Evolutionary conservation across 805 yeast species (phyloP), one percentile per base, ranked within the genome.

Genomic region (Candida awuae): DNA sequence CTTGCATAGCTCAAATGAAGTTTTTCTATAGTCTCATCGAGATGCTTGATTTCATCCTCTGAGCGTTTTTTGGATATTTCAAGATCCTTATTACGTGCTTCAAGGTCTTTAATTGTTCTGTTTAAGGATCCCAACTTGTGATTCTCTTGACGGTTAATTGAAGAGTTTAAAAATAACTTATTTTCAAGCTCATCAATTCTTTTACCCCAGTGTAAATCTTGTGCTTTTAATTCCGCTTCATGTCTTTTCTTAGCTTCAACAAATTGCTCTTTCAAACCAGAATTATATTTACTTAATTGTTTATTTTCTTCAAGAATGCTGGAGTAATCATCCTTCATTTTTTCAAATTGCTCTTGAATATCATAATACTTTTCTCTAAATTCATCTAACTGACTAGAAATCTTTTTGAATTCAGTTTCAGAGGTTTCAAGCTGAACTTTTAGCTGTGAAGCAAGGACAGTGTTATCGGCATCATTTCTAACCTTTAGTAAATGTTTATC

Each of bases 281-380:
- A 59, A 49, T 80, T 76, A 43, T 67, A 69, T 44, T 68, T 77
- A 20, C 71, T 73, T 31, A 82, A 53, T 1, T 81, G 71, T 50
- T 76, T 77, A 50, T 79, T 81, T 52, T 83, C 92, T 55, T 83
- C 85, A 18, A 66, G 60, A 4, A 77, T 57, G 35, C 77, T 74
- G 41, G 79, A 62, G 29, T 72, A 68, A 33, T 75, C 75, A 32
- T 71, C 71, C 43, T 77, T 71, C 39, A 70, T 63, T 12, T 55
- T 55, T 31, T 64, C 67, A 10, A 43, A 15, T 13, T 41, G 31
- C 41, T 55, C 49, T 14, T 48, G 40, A 4, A 39, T 28, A 6
- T 32, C 15, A 17, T 48, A 52, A 38, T 61, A 49, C 10, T 31
- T 32, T 5, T 52, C 48, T 5, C 56, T 48, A 15, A 47, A 43